Percentiles rank a stretch among this genome's conserved stretches.
These are phyloP conservation scores for Amyloporia xantha DNA, from an alignment of 768 basidiomycete species.

Conservation along the genomic window DNA sequence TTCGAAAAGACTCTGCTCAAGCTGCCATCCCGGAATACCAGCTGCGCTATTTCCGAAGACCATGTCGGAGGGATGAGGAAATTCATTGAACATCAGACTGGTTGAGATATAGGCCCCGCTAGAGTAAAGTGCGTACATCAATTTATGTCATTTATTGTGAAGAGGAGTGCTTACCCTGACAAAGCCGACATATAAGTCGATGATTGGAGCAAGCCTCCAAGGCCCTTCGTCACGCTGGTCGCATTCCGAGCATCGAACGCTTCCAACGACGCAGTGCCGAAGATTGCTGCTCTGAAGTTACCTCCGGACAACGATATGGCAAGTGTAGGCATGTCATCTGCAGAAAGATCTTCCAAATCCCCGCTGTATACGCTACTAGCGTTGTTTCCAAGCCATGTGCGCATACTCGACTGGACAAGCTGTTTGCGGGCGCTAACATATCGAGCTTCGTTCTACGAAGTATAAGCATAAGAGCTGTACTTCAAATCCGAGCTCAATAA, in stretches of 20 bases:
- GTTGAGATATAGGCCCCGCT: neutral
- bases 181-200: neutral
- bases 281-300: neutral
- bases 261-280: neutral
- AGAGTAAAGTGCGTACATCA: neutral
- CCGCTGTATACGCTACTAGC: neutral
- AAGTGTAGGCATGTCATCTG: neutral
- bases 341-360: neutral
- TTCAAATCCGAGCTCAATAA: neutral
- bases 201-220: neutral
- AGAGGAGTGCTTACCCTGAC: neutral
- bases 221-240: neutral
- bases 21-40: neutral
- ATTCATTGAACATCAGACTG: neutral
- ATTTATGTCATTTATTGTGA: neutral
- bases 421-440: neutral
- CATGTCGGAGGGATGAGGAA: neutral
- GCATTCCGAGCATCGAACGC: neutral
- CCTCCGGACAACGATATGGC: neutral
- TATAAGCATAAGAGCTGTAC: neutral
- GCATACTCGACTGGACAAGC: neutral
- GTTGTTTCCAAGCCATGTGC: neutral
- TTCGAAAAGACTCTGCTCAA: neutral
- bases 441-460: neutral
- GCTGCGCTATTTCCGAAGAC: neutral